A percentile compares a stretch with the other conserved stretches of the same genome.
phyloP scores from a whole-genome alignment of 768 basidiomycete species.

The Infundibulicybe gibba region DNA sequence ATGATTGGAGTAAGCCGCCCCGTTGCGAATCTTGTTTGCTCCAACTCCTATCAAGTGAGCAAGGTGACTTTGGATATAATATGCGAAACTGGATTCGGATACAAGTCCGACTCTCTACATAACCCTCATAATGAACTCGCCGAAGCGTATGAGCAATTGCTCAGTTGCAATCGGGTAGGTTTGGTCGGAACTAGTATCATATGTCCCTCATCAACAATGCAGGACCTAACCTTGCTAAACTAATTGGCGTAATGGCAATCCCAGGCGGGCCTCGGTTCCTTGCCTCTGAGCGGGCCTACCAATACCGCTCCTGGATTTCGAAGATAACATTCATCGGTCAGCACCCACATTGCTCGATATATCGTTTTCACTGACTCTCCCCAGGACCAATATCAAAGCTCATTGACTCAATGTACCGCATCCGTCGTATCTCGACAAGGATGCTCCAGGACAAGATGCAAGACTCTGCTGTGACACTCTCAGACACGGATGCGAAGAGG shows the following conservation, averaged over 20 bases:
- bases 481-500: constrained; percentile 37
- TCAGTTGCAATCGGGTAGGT: constrained; percentile 34
- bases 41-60: constrained; percentile 29
- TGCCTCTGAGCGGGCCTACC: constrained; percentile 31
- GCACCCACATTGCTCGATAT: not conserved
- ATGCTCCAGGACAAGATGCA: constrained; percentile 39
- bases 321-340: constrained; percentile 16
- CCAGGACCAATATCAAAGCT: constrained; percentile 19
- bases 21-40: not conserved
- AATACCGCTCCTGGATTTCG: constrained; percentile 26
- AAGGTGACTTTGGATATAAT: constrained; percentile 53
- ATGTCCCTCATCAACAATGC: not conserved
- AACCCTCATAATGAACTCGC: constrained; percentile 45
- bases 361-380: not conserved
- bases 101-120: constrained; percentile 39
- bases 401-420: constrained; percentile 36
- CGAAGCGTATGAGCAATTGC: constrained; percentile 39
- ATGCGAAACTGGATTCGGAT: constrained; percentile 47
- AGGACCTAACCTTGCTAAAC: constrained; percentile 29
- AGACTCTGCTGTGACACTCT: constrained; percentile 25
- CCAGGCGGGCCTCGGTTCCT: constrained; percentile 31
- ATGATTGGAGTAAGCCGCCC: constrained; percentile 42
- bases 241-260: constrained; percentile 29
- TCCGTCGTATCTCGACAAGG: constrained; percentile 31
- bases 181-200: not conserved